Base-by-base conservation (phyloP, 1,284 basidiomycete species). In the Austroboletus novae-zelandiae region DNA sequence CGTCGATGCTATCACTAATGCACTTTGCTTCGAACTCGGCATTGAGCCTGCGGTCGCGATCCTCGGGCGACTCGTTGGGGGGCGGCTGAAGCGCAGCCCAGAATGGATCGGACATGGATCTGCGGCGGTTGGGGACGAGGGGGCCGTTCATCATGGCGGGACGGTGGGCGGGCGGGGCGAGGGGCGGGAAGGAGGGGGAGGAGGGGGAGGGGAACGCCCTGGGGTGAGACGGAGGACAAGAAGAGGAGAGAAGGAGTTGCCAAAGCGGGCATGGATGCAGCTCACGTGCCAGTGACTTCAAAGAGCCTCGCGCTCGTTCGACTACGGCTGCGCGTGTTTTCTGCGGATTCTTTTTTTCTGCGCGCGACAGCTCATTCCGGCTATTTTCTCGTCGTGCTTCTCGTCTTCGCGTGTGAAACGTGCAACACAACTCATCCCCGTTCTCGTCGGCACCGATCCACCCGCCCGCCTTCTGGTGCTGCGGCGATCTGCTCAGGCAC, bases 1-100 rank as follows among this genome's bases (percentile, higher is more conserved):
- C 83, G 69, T 91, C 89, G 59, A 91, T 91, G 32, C 74, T 72
- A 61, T 90, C 84, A 73, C 83, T 87, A 59, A 84, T 73, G 59
- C 78, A 80, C 68, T 82, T 83, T 20, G 89, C 89, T 40, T 85
- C 82, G 42, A 73, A 71, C 65, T 91, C 89, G 11, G 74, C 77
- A 57, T 71, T 72, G 55, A 89, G 71, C 47, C 89, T 75, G 45
- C 68, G 66, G 61, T 83, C 79, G 52, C 83, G 80, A 62, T 87
- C 76, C 37, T 74, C 74, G 11, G 76, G 74, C 0, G 86, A 79
- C 71, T 91, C 89, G 68, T 88, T 74, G 31, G 73, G 70, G 2
- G 89, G 89, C 3, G 89, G 89, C 13, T 74, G 76, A 40, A 91
- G 75, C 29, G 77, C 79, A 48, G 72, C 78, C 46, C 80, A 70